phyloP scores from a whole-genome alignment of 768 basidiomycete genomes.

The Bullera alba region DNA sequence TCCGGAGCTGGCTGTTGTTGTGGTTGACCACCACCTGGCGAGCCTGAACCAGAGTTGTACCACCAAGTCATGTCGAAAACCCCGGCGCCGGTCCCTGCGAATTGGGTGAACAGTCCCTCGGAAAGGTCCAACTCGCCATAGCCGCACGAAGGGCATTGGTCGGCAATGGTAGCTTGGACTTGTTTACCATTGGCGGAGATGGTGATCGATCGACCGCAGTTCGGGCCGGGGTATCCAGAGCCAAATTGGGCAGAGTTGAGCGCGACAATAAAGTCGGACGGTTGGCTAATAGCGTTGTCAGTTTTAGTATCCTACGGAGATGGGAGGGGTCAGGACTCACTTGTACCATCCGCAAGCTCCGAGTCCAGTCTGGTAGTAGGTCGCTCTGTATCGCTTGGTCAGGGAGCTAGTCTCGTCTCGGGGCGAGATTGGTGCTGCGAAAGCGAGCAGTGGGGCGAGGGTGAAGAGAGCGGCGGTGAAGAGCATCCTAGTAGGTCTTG shows the following conservation, averaged over 20 bases:
- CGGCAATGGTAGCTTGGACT: conserved; percentile 56
- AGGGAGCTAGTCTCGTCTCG: conserved; percentile 7
- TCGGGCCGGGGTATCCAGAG: conserved; percentile 52
- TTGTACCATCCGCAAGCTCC: conserved; percentile 50
- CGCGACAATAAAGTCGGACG: conserved; percentile 48
- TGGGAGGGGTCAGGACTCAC: conserved; percentile 4
- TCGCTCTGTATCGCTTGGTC: conserved; percentile 33
- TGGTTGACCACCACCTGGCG: neutral
- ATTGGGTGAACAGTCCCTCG: conserved; percentile 59
- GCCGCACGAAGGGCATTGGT: conserved; percentile 66
- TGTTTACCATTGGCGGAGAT: conserved; percentile 61
- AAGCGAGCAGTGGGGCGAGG: conserved; percentile 16
- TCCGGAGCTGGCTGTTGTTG: conserved; percentile 7
- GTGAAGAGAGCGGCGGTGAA: conserved; percentile 12
- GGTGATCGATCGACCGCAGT: conserved; percentile 59
- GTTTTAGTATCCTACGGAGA: neutral
- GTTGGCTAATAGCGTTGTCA: conserved; percentile 6
- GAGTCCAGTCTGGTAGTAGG: conserved; percentile 50
- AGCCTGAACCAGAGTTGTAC: conserved; percentile 48
- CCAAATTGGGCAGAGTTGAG: conserved; percentile 53
- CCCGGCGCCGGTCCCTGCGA: conserved; percentile 51
- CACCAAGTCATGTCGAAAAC: conserved; percentile 61
- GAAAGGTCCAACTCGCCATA: conserved; percentile 64
- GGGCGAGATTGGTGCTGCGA: neutral
- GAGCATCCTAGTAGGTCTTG: conserved; percentile 3